A percentile compares a stretch with the other conserved stretches of the same genome.
These are phyloP conservation scores for Phytophthora ohioensis DNA, from an alignment of 352 stramenopile genomes.

Conservation along the genomic window DNA sequence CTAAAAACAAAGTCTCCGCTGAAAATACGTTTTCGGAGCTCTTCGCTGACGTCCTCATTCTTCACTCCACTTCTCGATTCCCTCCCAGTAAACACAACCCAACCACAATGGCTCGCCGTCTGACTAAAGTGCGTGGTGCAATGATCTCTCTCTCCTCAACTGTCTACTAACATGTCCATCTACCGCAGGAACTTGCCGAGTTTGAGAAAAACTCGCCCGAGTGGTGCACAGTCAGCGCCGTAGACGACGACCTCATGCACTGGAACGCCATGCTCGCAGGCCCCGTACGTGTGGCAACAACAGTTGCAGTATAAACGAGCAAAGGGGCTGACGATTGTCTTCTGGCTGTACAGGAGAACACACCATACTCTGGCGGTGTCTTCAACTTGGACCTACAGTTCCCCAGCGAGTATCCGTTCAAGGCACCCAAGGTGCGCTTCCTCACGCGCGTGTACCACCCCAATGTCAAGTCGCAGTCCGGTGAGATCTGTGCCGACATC, in stretches of 20 bases:
- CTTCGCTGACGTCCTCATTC: constrained; percentile 6
- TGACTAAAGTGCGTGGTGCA: constrained; percentile 71
- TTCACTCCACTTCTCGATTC: constrained; percentile 42
- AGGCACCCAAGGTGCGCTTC: constrained; percentile 94
- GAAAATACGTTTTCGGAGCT: constrained; percentile 10
- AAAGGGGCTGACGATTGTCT: not conserved
- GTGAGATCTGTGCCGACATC: constrained; percentile 97
- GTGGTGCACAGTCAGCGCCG: constrained; percentile 88
- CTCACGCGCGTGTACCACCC: constrained; percentile 97
- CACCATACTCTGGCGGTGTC: constrained; percentile 89
- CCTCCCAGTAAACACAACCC: constrained; percentile 14
- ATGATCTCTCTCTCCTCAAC: not conserved
- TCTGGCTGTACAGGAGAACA: constrained; percentile 68
- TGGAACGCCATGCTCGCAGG: constrained; percentile 92
- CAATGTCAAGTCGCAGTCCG: constrained; percentile 96
- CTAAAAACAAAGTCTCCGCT: constrained; percentile 20
- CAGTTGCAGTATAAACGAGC: not conserved
- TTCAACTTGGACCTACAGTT: constrained; percentile 97
- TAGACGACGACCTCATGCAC: constrained; percentile 91
- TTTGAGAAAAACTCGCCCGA: constrained; percentile 92
- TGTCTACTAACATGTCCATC: too few species aligned
- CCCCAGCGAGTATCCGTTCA: constrained; percentile 97
- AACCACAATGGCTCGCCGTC: constrained; percentile 72
- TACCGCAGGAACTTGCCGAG: constrained; percentile 78
- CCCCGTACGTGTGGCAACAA: constrained; percentile 59